phyloP scores from a whole-genome alignment of 441 rosid genomes.

The Bocquillonia castaneifolia region DNA sequence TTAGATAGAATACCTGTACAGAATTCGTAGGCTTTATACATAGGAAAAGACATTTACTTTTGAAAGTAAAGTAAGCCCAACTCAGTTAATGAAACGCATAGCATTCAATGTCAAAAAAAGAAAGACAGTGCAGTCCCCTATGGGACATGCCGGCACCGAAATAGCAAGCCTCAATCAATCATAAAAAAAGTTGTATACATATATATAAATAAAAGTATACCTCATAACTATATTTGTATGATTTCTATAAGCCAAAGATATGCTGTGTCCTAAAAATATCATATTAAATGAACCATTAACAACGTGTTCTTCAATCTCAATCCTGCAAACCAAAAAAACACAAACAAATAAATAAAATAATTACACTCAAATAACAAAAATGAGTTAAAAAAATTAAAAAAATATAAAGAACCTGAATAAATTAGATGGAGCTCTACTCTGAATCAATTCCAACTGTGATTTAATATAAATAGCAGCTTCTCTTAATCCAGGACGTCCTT shows the following conservation, averaged over 20 bases:
- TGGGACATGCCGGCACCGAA: too few relatives aligned
- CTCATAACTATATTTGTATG: constrained; percentile 84
- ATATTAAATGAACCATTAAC: constrained; percentile 90
- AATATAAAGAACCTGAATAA: constrained; percentile 43
- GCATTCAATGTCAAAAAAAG: too few relatives aligned
- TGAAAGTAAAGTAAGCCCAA: too few relatives aligned
- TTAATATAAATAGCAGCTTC: constrained; percentile 87
- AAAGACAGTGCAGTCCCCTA: too few relatives aligned
- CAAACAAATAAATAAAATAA: neutral
- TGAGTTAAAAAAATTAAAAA: neutral
- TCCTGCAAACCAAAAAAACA: constrained; percentile 38
- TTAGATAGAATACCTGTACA: neutral
- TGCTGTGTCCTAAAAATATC: constrained; percentile 80
- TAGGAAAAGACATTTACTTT: too few relatives aligned
- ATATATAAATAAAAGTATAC: constrained; percentile 28
- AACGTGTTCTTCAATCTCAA: constrained; percentile 78
- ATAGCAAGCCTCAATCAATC: neutral
- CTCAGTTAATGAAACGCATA: too few relatives aligned
- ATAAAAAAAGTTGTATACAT: constrained; percentile 2
- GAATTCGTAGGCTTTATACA: too few relatives aligned
- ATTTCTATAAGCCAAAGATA: constrained; percentile 85
- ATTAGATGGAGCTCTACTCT: constrained; percentile 73
- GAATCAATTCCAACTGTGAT: constrained; percentile 57
- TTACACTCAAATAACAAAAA: neutral
- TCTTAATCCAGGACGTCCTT: constrained; percentile 81